Conservation (phyloP, 1,284 basidiomycete species). For the Leccinum fuscescens region DNA sequence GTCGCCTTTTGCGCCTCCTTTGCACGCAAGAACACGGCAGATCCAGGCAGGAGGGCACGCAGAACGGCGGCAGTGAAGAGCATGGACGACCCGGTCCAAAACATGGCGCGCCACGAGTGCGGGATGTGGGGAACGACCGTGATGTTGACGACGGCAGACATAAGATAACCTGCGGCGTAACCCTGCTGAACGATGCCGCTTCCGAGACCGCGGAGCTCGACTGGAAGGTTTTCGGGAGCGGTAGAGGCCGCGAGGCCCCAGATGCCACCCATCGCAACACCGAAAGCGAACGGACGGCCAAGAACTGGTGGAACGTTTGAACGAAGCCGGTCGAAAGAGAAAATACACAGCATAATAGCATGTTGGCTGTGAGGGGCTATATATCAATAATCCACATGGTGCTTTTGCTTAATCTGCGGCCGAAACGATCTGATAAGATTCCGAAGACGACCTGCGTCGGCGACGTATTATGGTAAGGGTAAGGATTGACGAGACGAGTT, state of each 20-base stretch:
- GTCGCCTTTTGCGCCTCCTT: constrained; percentile 46
- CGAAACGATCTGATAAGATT: constrained; percentile 81
- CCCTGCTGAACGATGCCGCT: constrained; percentile 87
- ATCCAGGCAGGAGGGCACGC: constrained; percentile 78
- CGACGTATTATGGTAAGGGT: not conserved
- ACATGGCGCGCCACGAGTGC: constrained; percentile 60
- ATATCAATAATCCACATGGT: too few relatives aligned
- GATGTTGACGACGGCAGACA: constrained; percentile 76
- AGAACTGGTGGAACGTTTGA: constrained; percentile 63
- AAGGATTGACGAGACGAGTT: not conserved
- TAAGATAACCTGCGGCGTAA: constrained; percentile 65
- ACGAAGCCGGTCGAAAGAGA: constrained; percentile 79
- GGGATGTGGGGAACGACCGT: constrained; percentile 57
- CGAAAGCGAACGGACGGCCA: constrained; percentile 78
- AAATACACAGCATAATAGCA: constrained; percentile 68
- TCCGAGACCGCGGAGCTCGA: constrained; percentile 84
- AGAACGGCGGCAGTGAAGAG: constrained; percentile 72
- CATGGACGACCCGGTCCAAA: constrained; percentile 74
- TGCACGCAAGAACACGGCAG: constrained; percentile 68
- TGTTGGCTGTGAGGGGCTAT: constrained; percentile 84
- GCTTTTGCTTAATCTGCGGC: constrained; percentile 55
- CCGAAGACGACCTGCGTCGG: constrained; percentile 65
- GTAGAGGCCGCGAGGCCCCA: constrained; percentile 78
- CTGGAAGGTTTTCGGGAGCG: constrained; percentile 88
- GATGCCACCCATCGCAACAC: constrained; percentile 85